A percentile compares a stretch with the other conserved stretches of the same genome.
Evolutionary conservation across 768 basidiomycete species (phyloP).

Genomic region (Crassisporium funariophilum): DNA sequence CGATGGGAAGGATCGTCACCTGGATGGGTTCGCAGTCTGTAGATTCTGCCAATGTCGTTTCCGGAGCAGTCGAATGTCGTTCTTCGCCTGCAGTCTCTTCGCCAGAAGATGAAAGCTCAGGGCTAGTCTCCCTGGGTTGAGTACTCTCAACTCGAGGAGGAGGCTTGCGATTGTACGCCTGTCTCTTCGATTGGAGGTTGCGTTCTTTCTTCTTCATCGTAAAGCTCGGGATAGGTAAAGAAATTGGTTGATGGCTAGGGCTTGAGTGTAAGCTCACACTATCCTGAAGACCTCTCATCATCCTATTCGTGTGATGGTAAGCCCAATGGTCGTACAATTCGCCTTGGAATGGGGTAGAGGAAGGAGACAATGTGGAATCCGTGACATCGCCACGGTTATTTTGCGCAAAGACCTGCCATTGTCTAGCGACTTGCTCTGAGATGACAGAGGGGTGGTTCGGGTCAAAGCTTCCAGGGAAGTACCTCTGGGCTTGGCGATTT

Average conservation of each 20-base stretch:
- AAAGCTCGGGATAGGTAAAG: constrained; percentile 53
- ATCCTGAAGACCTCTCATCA: constrained; percentile 46
- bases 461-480: constrained; percentile 35
- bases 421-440: constrained; percentile 70
- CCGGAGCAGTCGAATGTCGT: constrained; percentile 11
- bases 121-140: constrained; percentile 80
- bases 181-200: constrained; percentile 22
- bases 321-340: constrained; percentile 72
- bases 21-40: constrained; percentile 15
- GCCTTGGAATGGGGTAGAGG: constrained; percentile 71
- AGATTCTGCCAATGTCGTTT: constrained; percentile 11
- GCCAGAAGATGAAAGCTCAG: constrained; percentile 72
- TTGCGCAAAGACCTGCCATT: constrained; percentile 79
- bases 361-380: constrained; percentile 78
- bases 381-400: constrained; percentile 62
- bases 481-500: constrained; percentile 36
- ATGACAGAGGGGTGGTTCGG: constrained; percentile 41
- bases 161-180: constrained; percentile 48
- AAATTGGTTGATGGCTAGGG: constrained; percentile 68
- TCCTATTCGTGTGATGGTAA: constrained; percentile 59
- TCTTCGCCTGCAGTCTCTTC: constrained; percentile 81
- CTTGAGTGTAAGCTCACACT: constrained; percentile 69
- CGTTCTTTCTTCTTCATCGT: constrained; percentile 46
- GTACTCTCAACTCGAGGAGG: constrained; percentile 84
- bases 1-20: constrained; percentile 15